phyloP scores from a whole-genome alignment of 352 stramenopile species.

The Phytophthora tentaculata region DNA sequence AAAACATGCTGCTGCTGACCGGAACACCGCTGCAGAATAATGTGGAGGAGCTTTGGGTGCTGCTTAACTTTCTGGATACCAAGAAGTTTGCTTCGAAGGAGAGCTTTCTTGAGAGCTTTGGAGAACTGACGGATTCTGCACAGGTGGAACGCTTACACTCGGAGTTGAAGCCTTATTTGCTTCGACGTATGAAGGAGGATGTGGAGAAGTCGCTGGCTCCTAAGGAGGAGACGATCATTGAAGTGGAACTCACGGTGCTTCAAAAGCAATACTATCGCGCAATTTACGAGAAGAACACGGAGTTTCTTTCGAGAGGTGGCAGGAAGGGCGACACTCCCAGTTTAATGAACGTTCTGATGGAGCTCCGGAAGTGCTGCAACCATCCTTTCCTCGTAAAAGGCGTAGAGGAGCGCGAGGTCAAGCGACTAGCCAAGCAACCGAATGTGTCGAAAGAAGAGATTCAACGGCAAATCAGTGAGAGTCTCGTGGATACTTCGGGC shows the following conservation, averaged over 20 bases:
- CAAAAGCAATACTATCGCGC: constrained; percentile 93
- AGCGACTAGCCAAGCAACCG: constrained; percentile 62
- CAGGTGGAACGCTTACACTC: constrained; percentile 89
- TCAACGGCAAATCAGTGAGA: constrained; percentile 73
- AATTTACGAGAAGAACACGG: constrained; percentile 94
- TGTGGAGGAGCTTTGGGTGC: constrained; percentile 95
- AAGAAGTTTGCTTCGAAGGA: constrained; percentile 94
- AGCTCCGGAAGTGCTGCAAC: constrained; percentile 96
- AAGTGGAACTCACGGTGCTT: constrained; percentile 91
- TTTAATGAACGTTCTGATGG: constrained; percentile 94
- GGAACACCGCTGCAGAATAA: constrained; percentile 93
- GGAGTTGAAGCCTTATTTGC: constrained; percentile 85
- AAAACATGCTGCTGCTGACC: constrained; percentile 90
- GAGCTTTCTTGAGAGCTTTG: constrained; percentile 94
- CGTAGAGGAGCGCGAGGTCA: constrained; percentile 83
- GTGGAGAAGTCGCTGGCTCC: constrained; percentile 89
- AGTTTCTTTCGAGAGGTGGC: constrained; percentile 84
- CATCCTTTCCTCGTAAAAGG: constrained; percentile 94
- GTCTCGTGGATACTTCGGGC: constrained; percentile 95
- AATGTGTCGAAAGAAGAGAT: constrained; percentile 56
- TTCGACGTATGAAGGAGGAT: constrained; percentile 91
- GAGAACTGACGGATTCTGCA: constrained; percentile 91
- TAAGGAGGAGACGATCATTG: constrained; percentile 92
- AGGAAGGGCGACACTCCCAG: constrained; percentile 79
- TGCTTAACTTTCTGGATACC: constrained; percentile 98